Base-by-base conservation (phyloP, 768 basidiomycete species). In the Rhodotorula toruloides region DNA sequence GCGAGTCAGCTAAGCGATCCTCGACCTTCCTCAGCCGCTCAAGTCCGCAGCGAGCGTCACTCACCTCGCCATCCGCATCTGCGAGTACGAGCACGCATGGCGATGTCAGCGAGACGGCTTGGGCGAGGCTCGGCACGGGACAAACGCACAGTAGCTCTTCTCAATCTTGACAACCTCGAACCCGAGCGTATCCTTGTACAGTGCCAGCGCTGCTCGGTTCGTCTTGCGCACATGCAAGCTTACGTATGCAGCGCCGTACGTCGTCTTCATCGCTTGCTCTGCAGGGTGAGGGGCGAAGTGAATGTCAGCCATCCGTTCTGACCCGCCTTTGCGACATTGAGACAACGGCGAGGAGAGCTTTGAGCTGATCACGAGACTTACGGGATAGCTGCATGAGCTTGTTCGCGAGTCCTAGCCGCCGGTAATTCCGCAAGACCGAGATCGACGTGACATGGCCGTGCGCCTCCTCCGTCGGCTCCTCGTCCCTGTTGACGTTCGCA, bases 391-490 rank as follows among this genome's bases (percentile, higher is more conserved):
- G 73, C 93, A 97, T 98, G 36, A 98, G 80, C 75, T 90, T 90
- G 79, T 92, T 93, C 22, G 93, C 93, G 4, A 98, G 77, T 13
- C 94, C 93, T 11, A 96, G 81, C n/a, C 93, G 83, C 49, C 93
- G 82, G 75, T 96, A 91, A 21, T 89, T 86, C 65, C 93, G 83
- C 40, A 97, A 80, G 4, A 98, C 93, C 0, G 91, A 94, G 75
- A 98, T 97, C 9, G 93, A 96, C 21, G 92, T 98, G 75, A 98
- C 90, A 74, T 98, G 93, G 0, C 93, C 93, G 70, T 92, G 88
- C 13, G 80, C 79, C 0, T 84, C 81, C 31, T 85, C 83, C 31
- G 82, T 81, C 3, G 82, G 82, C 34, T 85, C 84, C 55, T 87
- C 81, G 48, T 81, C 81, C 80, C 81, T 82, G 74, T 31, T 17